Evolutionary conservation across 1,139 yeast genomes (phyloP), one percentile per base, ranked within the genome.

Genomic region (Diutina catenulata): DNA sequence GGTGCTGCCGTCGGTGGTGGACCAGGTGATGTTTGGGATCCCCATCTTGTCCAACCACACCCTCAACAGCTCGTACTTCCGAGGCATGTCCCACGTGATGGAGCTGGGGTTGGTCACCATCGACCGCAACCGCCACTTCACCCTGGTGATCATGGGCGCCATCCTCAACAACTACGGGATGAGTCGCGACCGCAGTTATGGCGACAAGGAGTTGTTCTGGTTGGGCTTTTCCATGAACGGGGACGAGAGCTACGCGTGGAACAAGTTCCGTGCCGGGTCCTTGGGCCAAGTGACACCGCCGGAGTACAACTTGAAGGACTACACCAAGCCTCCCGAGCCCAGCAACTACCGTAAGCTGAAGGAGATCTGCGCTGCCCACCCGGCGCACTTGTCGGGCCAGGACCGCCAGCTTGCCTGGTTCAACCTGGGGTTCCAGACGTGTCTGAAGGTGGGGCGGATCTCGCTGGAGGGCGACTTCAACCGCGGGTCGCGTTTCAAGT

Each of bases 31-130:
- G 20, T 57, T 61, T 49, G 49, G 50, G 39, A 48, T 66, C 16
- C 59, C 58, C 3, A 59, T 56, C 42, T 46, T 62, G 16, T 53
- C 64, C 15, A 48, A 56, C 19, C 48, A 50, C 42, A 52, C 64
- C 6, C 48, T 60, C 41, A 44, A 53, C 2, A 50, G 57, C 8
- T 58, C 61, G 23, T 55, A 57, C 37, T 57, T 60, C 50, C 47
- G 51, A 11, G 60, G 60, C 0, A 42, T 53, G 22, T 52, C 56
- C 32, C 76, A 73, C 45, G 62, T 63, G 42, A 68, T 69, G 57
- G 80, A 74, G 47, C 64, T 74, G 48, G 78, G 79, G 1, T 48
- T 72, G 27, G 71, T 73, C 1, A 57, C 70, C 3, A 42, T 71
- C 9, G 55, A 73, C 44, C 57, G 71, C 32, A 45, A 44, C 3